A percentile compares a stretch with the other conserved stretches of the same genome.
phyloP scores from a whole-genome alignment of 768 basidiomycete species.

The Hygrophorus pudorinus region DNA sequence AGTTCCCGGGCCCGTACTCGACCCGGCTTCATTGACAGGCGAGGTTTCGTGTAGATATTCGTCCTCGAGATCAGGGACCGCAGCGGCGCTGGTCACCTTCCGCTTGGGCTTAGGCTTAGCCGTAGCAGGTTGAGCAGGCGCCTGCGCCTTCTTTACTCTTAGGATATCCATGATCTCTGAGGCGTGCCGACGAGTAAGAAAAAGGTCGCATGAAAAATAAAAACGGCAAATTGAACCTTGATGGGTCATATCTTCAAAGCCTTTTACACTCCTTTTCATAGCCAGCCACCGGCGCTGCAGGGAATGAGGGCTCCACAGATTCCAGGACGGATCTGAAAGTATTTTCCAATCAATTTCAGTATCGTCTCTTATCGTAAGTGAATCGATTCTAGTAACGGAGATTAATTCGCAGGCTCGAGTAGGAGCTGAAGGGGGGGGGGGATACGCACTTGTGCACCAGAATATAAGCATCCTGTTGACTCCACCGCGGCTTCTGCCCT shows the following conservation, averaged over 20 bases:
- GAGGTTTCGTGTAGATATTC: conserved; percentile 15
- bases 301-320: conserved; percentile 74
- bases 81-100: conserved; percentile 43
- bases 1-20: conserved; percentile 24
- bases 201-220: background rate
- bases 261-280: conserved; percentile 69
- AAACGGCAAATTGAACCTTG: conserved; percentile 37
- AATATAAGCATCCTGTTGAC: conserved; percentile 64
- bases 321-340: conserved; percentile 66
- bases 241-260: conserved; percentile 73
- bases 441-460: conserved; percentile 66
- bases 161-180: conserved; percentile 78
- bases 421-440: background rate
- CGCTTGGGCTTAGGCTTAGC: conserved; percentile 32
- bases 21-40: conserved; percentile 22
- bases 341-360: conserved; percentile 82
- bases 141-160: conserved; percentile 59
- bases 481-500: conserved; percentile 66
- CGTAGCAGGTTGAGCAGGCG: conserved; percentile 24
- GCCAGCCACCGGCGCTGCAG: conserved; percentile 75
- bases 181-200: conserved; percentile 4
- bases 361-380: conserved; percentile 66
- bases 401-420: conserved; percentile 2
- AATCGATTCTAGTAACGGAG: conserved; percentile 51
- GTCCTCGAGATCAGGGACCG: conserved; percentile 31